These are phyloP conservation scores for Rhizopogon vulgaris DNA, from an alignment of 768 basidiomycete genomes.

Conservation along the genomic window DNA sequence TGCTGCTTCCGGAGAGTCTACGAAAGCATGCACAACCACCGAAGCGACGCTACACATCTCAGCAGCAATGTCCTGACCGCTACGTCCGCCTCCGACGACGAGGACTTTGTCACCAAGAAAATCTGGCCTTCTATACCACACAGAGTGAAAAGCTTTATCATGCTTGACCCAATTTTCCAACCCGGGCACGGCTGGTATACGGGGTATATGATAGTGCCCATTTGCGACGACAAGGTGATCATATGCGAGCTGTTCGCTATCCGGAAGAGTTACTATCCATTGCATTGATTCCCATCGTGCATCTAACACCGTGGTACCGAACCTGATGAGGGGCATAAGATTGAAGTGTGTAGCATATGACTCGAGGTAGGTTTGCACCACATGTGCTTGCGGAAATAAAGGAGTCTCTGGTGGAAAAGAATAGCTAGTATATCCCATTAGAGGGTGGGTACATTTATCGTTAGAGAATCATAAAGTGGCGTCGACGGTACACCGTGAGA, in stretches of 20 bases:
- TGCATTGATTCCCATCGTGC: conserved; percentile 32
- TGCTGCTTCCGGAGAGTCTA: conserved; percentile 28
- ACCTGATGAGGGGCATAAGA: conserved; percentile 51
- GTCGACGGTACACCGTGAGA: conserved; percentile 25
- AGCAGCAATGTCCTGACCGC: too few species aligned
- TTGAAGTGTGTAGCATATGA: conserved; percentile 57
- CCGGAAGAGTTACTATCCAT: conserved; percentile 34
- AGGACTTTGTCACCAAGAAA: too few species aligned
- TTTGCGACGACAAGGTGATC: conserved; percentile 69
- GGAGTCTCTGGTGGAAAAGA: too few species aligned
- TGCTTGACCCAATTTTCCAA: conserved; percentile 5
- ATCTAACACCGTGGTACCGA: conserved; percentile 48
- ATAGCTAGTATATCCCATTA: conserved; percentile 69
- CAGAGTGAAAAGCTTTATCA: conserved; percentile 55
- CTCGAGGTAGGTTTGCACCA: conserved; percentile 37
- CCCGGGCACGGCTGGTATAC: conserved; percentile 51
- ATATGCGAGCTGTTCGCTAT: conserved; percentile 31
- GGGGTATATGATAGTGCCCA: conserved; percentile 65
- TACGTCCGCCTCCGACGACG: too few species aligned
- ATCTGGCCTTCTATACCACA: conserved; percentile 55
- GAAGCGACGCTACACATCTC: too few species aligned
- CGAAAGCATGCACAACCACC: conserved; percentile 36
- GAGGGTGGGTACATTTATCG: conserved; percentile 75
- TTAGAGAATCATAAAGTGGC: conserved; percentile 72
- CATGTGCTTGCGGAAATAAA: too few species aligned